Base-by-base conservation (phyloP, 176 grass and related monocot genomes). In the Coix lacrymajobi region DNA sequence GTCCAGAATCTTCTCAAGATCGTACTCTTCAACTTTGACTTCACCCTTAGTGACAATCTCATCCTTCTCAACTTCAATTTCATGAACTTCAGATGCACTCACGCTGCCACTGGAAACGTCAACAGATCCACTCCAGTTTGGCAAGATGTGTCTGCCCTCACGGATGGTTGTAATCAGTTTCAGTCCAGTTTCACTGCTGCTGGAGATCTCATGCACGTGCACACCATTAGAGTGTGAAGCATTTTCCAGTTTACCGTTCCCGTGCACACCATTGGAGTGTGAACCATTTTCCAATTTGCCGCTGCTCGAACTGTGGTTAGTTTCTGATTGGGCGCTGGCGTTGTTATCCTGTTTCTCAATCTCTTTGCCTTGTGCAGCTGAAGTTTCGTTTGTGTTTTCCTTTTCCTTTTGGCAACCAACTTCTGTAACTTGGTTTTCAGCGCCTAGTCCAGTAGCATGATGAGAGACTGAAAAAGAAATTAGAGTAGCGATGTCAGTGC, bases 1-100 rank as follows among this genome's bases (percentile, higher is more conserved):
- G 26, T 90, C 77, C 51, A 98, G 43, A 52, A 98, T 84, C 61
- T 75, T 95, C 85, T 93, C 77, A 22, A 98, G 85, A 51, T 98
- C 91, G 11, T 88, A 86, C 70, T 89, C 92, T 81, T 84, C 79
- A 66, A 80, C 44, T 29, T 78, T 69, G 15, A 66, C 60, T 78
- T 81, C 32, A 30, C 45, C 43, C 36, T 85, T 72, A 0, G 12
- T 30, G 39, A 5, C 1, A 71, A 66, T 4, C 67, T 66, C 69
- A 43, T 69, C 83, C 63, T 83, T 63, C 66, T 85, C 6, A 28
- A 30, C 63, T 71, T 83, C 75, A 24, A 79, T 66, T 84, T 77
- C 63, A 65, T 67, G 71, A 62, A 76, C 46, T 61, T 41, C 19
- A 66, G 64, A 84, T 71, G 5, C 80, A 74, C 25, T 70, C 8